Evolutionary conservation across 2,329 filamentous ascomycete species (phyloP), one percentile per base, ranked within the genome.

Genomic region (Cryoendolithus antarcticus): DNA sequence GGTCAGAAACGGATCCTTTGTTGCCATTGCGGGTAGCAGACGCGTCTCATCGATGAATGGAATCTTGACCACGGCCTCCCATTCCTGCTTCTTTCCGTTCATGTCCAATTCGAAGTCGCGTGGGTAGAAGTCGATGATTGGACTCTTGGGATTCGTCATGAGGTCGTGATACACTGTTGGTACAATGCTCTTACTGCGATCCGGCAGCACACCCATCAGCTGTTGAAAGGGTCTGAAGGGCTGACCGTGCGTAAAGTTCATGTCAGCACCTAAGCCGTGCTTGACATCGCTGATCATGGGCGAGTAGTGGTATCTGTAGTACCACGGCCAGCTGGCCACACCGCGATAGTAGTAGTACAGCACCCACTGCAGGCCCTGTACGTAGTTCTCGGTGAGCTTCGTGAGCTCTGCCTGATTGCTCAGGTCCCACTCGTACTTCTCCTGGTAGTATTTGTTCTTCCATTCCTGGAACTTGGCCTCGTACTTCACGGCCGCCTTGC

Each of bases 1-100:
- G 3, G 76, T 76, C n/a, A 98, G 69, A 2, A 82, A 64, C 32
- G 79, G 67, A 47, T 96, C 88, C 58, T 81, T 86, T 5, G 86
- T 79, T 10, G 72, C 80, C 83, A 98, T 95, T 6, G 89, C 91
- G 30, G 70, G 65, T 40, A 98, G 69, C 2, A 98, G 68, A 19
- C 91, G 77, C 52, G 81, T 77, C 60, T 98, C 89, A 42, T 98
- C 86, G 47, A 98, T 98, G 62, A 98, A 98, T 0, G 91, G 91
- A 55, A 98, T 98, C 62, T 96, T 98, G 48, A 98, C 86, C 30
- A 98, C 89, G 21, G 91, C 91, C 59, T 98, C 91, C 91, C 91
- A 98, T 47, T 98, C 93, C 82, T 94, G 93, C 66, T 94, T 98
- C 69, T 98, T 98, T 43, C 91, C 93, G 52, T 98, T 96, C 91